Evolutionary conservation across 345 rosid species (phyloP).

Genomic region (Hibiscus syriacus): DNA sequence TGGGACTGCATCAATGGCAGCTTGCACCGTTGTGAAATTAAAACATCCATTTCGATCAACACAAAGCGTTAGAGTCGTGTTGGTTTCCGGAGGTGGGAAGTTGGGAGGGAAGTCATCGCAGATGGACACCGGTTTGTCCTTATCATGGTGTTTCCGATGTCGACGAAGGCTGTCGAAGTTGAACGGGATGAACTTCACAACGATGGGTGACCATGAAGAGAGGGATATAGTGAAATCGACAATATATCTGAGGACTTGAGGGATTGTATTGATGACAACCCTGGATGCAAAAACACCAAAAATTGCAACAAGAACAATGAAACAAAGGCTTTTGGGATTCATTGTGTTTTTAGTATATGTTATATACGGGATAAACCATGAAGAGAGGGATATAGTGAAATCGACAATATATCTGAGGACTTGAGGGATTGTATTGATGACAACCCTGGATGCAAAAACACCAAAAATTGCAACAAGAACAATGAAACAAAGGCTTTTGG

Average conservation of each 20-base stretch:
- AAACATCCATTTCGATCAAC: constrained; percentile 82
- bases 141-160: constrained; percentile 17
- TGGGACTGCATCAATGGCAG: constrained; percentile 58
- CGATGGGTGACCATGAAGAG: background rate
- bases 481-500: constrained; percentile 22
- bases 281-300: constrained; percentile 33
- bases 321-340: constrained; percentile 20
- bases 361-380: background rate
- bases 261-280: constrained; percentile 16
- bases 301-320: constrained; percentile 32
- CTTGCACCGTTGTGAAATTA: constrained; percentile 75
- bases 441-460: constrained; percentile 25
- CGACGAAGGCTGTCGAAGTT: background rate
- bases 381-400: background rate
- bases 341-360: constrained; percentile 15
- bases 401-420: constrained; percentile 9
- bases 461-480: constrained; percentile 35
- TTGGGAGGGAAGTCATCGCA: constrained; percentile 67
- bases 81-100: constrained; percentile 63
- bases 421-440: constrained; percentile 15
- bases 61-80: constrained; percentile 51
- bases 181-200: background rate
- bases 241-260: constrained; percentile 5
- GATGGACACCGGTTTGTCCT: constrained; percentile 24
- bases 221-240: background rate